Evolutionary conservation across 2,329 filamentous ascomycete genomes (phyloP), one percentile per base, ranked within the genome.

Genomic region (Immersiporthe knoxdaviesiana): DNA sequence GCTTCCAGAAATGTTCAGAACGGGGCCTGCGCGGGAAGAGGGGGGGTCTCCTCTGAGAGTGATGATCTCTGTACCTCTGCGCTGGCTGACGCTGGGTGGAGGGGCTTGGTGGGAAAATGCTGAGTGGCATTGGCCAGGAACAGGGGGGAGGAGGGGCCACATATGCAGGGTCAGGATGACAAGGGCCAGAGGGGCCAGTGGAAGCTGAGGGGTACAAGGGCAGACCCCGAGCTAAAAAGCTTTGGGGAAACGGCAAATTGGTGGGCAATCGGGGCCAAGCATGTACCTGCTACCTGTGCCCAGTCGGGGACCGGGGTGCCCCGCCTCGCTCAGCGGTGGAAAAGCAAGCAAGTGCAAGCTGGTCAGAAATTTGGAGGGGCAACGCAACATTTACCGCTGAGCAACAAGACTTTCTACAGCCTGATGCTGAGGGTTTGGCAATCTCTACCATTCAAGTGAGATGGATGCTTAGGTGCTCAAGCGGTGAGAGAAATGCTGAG

Each of bases 181-280:
- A 35, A 21, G 21, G 24, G 32, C 63, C 32, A 67, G 47, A n/a
- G n/a, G 60, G 61, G 59, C 63, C 65, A 27, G 7, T 47, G 37
- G n/a, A 59, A 41, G 59, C 66, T 56, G 62, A 66, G 61, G 52
- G 68, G 66, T 61, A 63, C 59, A 54, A 63, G 35, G 44, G 58
- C 58, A 44, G 52, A 65, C 65, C 69, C 67, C 67, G 64, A 61
- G 52, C 50, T 39, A 65, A 71, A 69, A 66, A 69, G 63, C 64
- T 62, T 69, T 71, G 69, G 69, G 65, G 64, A 58, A 67, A 52
- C 50, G 66, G 66, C 60, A 68, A 69, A 67, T 71, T 63, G 69
- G 67, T 71, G 69, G 61, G 69, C 64, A 30, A 37, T 47, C 58
- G 37, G 66, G 61, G 52, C 39, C 18, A 5, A 2, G 11, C 8